Base-by-base conservation (phyloP, 768 basidiomycete species). In the Auriscalpium orientale region DNA sequence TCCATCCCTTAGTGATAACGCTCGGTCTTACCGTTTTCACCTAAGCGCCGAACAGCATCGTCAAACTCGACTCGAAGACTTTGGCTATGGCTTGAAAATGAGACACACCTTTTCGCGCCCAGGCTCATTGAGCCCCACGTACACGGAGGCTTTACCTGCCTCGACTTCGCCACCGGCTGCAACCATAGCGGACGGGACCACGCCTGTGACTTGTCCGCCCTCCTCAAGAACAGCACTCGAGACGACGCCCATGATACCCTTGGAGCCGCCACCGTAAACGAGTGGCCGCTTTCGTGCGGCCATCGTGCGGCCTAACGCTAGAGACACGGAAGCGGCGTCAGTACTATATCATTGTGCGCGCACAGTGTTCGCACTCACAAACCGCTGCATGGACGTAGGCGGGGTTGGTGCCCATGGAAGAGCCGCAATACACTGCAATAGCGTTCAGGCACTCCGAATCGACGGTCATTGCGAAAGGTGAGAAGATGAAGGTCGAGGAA, bases 171-270 rank as follows among this genome's bases (percentile, higher is more conserved):
- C 87, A 20, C 84, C 85, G 18, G 74, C 79, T 3, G 73, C 75
- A 35, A 82, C 70, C 76, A 97, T 89, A 0, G 91, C 90, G 40
- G 75, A 77, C 0, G 93, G 94, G 28, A 90, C 73, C 46, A 98
- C 73, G 4, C 93, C 93, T 5, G 81, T 87, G 22, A 88, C 89
- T 44, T 77, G 72, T 1, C 92, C 91, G 9, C 87, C 87, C 3
- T 73, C 71, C 56, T 84, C 75, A 8, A 89, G 72, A 1, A 79
- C 85, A 0, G 87, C 72, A 12, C 75, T 71, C 0, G 90, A 88
- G 9, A 94, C 83, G 47, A 80, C 68, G 58, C 94, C 94, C 94
- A 97, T 97, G 59, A 95, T 76, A 1, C 94, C 94, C 45, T 76
- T 75, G 18, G 77, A 75, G 0, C 92, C 94, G 8, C 94, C 94